phyloP scores from a whole-genome alignment of 108 stramenopile species.

The Seminavis robusta region DNA sequence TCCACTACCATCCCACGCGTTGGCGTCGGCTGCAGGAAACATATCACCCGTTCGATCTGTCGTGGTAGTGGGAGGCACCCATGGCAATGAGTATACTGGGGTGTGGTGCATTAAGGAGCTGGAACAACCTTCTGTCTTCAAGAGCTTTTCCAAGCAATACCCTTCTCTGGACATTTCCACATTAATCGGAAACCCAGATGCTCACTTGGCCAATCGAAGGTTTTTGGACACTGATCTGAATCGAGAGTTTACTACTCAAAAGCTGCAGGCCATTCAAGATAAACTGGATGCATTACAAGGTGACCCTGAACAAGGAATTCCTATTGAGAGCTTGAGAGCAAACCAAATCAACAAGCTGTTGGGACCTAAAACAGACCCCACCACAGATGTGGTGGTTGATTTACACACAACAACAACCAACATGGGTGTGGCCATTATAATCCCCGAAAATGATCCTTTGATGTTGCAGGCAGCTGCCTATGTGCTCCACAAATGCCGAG shows the following conservation, averaged over 20 bases:
- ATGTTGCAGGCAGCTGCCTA: conserved; percentile 77
- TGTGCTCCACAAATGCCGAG: conserved; percentile 47
- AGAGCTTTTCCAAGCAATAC: conserved; percentile 9
- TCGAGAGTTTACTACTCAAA: conserved; percentile 56
- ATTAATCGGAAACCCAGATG: conserved; percentile 72
- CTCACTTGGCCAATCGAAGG: conserved; percentile 65
- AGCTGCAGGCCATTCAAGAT: conserved; percentile 26
- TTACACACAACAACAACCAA: conserved; percentile 82
- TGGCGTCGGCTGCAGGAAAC: too few species aligned
- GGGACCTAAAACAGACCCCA: conserved; percentile 78
- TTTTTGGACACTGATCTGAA: conserved; percentile 80
- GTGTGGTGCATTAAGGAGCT: conserved; percentile 70
- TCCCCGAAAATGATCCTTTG: conserved; percentile 59
- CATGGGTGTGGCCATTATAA: conserved; percentile 78
- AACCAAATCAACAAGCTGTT: conserved; percentile 60
- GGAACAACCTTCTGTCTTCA: conserved; percentile 7
- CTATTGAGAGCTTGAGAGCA: conserved; percentile 61
- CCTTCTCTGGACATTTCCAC: conserved; percentile 47
- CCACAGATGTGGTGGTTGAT: conserved; percentile 67
- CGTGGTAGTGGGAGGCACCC: conserved; percentile 80
- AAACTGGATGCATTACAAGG: background rate
- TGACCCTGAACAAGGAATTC: background rate
- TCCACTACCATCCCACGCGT: too few species aligned
- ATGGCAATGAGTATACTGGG: conserved; percentile 89
- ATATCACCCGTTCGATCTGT: conserved; percentile 36